Percentiles rank a stretch among this genome's conserved stretches.
Conservation (phyloP, 257 asterid genomes). For the Forsythia viridissima region DNA sequence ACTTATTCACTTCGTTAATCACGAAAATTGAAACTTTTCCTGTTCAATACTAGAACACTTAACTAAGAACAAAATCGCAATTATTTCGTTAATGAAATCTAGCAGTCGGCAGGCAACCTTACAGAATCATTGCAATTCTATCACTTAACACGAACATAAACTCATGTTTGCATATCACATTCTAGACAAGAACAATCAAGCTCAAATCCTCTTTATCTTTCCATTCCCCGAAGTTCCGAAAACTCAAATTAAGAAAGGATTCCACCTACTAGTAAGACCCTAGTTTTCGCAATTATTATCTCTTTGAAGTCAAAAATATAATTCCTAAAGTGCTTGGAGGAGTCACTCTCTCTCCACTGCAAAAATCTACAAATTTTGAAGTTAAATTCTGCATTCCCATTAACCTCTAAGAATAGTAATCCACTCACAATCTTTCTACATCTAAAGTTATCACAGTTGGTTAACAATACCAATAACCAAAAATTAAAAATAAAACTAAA, state of each 20-base stretch:
- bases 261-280: background rate
- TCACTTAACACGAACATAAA: no score
- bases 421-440: no score
- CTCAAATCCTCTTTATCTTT: background rate
- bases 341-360: background rate
- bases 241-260: background rate
- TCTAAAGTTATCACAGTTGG: no score
- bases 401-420: no score
- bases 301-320: background rate
- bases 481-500: background rate
- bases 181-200: background rate
- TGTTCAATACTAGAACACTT: background rate
- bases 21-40: background rate
- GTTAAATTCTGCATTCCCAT: background rate
- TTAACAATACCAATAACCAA: background rate
- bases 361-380: background rate
- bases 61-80: background rate
- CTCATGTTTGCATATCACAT: background rate
- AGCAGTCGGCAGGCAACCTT: background rate
- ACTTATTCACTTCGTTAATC: slow-evolving; percentile 3
- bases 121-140: no score
- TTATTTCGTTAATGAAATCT: no score
- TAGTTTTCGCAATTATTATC: background rate
- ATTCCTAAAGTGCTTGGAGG: background rate
- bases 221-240: background rate